Base-by-base conservation (phyloP, 192 early-diverging fungal species). In the Backusella australiensis region DNA sequence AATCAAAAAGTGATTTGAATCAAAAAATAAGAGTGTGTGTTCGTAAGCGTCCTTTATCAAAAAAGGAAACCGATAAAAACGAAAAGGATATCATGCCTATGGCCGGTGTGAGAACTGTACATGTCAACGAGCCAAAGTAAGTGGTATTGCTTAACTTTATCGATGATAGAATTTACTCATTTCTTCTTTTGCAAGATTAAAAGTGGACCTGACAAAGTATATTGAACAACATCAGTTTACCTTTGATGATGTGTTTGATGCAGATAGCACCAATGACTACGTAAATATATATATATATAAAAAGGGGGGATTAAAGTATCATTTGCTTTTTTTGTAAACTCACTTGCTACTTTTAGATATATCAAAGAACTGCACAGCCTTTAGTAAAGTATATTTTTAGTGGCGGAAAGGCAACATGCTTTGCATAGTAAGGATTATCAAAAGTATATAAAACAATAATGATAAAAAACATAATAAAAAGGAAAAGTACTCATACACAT, bases 341-440 rank as follows among this genome's bases (percentile, higher is more conserved):
- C 19, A 44, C 8, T 32, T 26, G 29, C 21, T 38, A 34, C 19
- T 52, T 46, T 52, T 66, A 71, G 75, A 71, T 81, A 44, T 99
- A 99, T 80, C 85, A 89, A 79, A 86, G 95, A 59, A 98, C 98
- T 7, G 98, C 98, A 35, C 89, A 90, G 72, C 98, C 98, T 0
- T 81, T 99, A 39, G 97, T 99, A 0, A 92, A 97, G 70, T 98
- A 97, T 82, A 90, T 98, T 17, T 99, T 99, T 73, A 83, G 85
- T 42, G 98, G 98, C 2, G 98, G 98, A 76, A 98, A 97, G 74
- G 96, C 96, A 0, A 99, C 98, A 12, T 98, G 97, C 77, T 99
- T 99, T 92, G 98, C 97, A 44, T 99, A 99, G 93, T 93, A 91
- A 75, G 80, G 42, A 29, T 44, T 44, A 5, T 17, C 15, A 44